These are phyloP conservation scores for Gaeumannomyces tritici DNA, from an alignment of 2,329 filamentous ascomycete species.

Conservation along the genomic window DNA sequence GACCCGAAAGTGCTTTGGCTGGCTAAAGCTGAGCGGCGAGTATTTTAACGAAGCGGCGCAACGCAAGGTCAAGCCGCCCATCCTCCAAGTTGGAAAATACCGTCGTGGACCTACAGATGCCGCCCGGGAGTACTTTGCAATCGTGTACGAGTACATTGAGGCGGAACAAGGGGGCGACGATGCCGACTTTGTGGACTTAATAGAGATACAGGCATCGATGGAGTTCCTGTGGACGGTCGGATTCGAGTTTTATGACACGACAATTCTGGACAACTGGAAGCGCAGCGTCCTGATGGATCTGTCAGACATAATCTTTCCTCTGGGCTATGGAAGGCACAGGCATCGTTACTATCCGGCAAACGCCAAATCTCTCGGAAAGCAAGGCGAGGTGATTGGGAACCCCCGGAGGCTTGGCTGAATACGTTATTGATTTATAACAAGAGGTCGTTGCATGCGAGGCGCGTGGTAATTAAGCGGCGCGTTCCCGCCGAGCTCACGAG, in stretches of 20 bases:
- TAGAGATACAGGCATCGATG: background rate
- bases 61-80: background rate
- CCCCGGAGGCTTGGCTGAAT: no score
- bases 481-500: no score
- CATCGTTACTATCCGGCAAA: no score
- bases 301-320: background rate
- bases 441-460: no score
- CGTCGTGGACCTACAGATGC: background rate
- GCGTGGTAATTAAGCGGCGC: no score
- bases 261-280: background rate
- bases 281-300: background rate
- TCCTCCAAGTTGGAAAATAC: background rate
- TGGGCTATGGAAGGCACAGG: no score
- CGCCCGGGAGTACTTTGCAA: background rate
- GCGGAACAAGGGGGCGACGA: background rate
- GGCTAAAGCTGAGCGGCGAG: no score
- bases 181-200: background rate
- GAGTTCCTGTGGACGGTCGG: background rate
- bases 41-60: background rate
- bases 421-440: no score
- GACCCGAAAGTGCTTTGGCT: no score
- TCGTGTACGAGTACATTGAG: background rate
- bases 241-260: background rate
- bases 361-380: no score
- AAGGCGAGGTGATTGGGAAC: no score